Percentiles rank a stretch among this genome's conserved stretches.
These are phyloP conservation scores for Cytidiella melzeri DNA, from an alignment of 768 basidiomycete species.

Conservation along the genomic window DNA sequence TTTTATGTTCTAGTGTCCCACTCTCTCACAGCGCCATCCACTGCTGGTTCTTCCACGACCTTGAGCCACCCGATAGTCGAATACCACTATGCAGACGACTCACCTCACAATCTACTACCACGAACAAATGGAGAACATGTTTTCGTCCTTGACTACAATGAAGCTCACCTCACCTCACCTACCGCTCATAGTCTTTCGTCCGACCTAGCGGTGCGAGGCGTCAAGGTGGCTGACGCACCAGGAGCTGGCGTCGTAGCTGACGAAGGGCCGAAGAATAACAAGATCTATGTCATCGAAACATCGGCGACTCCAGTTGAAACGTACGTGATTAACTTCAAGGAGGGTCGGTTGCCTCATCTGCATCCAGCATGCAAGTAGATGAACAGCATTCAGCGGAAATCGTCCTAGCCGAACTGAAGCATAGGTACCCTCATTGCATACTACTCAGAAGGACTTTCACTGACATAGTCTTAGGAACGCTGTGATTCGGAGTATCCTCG, in stretches of 20 bases:
- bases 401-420: constrained; percentile 58
- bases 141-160: constrained; percentile 65
- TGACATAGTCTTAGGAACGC: too few relatives aligned
- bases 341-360: neutral
- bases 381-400: constrained; percentile 45
- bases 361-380: constrained; percentile 12
- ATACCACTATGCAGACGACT: constrained; percentile 79
- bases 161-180: constrained; percentile 31
- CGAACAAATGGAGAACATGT: constrained; percentile 61
- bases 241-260: constrained; percentile 55
- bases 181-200: constrained; percentile 46
- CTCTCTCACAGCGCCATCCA: constrained; percentile 39
- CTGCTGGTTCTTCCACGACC: constrained; percentile 32
- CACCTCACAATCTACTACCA: constrained; percentile 59
- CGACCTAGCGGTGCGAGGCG: constrained; percentile 44
- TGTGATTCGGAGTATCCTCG: constrained; percentile 49
- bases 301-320: constrained; percentile 44
- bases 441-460: too few relatives aligned
- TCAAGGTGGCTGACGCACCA: constrained; percentile 69
- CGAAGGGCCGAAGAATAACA: constrained; percentile 39
- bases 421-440: too few relatives aligned
- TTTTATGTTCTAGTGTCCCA: constrained; percentile 68
- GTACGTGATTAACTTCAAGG: constrained; percentile 26
- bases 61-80: constrained; percentile 69
- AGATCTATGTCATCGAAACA: constrained; percentile 75